phyloP scores from a whole-genome alignment of 306 rosid species.

The Lotus japonicus region DNA sequence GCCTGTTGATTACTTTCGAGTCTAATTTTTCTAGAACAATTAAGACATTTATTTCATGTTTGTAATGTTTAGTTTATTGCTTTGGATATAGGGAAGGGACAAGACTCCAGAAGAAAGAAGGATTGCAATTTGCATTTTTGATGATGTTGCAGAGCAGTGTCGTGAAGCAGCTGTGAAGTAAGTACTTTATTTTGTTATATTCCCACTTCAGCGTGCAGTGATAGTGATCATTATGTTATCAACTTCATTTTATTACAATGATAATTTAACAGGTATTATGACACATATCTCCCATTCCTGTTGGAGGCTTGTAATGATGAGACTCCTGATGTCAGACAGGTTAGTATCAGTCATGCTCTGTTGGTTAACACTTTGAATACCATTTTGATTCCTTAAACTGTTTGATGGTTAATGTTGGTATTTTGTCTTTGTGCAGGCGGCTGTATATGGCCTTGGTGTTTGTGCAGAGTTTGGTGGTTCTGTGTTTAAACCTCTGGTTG shows the following conservation, averaged over 20 bases:
- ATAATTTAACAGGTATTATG: constrained; percentile 70
- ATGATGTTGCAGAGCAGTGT: constrained; percentile 97
- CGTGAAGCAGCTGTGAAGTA: constrained; percentile 94
- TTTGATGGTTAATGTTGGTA: neutral
- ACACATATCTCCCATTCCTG: constrained; percentile 84
- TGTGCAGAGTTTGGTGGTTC: constrained; percentile 96
- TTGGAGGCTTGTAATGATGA: constrained; percentile 98
- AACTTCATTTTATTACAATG: constrained; percentile 1
- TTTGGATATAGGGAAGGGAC: constrained; percentile 72
- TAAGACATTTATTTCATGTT: neutral
- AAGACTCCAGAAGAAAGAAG: constrained; percentile 97
- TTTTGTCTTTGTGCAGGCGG: constrained; percentile 54
- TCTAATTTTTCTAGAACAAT: neutral
- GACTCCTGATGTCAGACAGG: constrained; percentile 95
- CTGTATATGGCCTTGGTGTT: constrained; percentile 97
- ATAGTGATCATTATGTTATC: neutral
- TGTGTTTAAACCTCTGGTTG: constrained; percentile 76
- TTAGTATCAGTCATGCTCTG: constrained; percentile 27
- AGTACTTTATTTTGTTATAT: neutral
- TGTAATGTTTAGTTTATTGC: neutral
- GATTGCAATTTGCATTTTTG: constrained; percentile 97
- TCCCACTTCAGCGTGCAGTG: neutral
- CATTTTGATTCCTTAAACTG: constrained; percentile 9
- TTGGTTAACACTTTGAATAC: neutral
- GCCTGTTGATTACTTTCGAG: neutral